Evolutionary conservation across 345 rosid genomes (phyloP).

Genomic region (Chamaenerion angustifolium): DNA sequence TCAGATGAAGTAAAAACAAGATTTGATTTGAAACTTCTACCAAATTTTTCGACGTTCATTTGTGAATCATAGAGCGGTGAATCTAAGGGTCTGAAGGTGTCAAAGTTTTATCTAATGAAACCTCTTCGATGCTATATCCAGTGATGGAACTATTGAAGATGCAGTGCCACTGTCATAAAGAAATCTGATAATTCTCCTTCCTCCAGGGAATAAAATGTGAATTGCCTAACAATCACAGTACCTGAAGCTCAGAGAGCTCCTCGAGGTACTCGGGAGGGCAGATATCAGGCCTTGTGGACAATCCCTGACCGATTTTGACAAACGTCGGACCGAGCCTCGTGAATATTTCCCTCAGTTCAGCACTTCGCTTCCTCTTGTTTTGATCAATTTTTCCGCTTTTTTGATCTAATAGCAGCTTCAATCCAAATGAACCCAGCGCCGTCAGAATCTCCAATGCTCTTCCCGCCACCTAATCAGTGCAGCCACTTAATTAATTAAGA

Average conservation of each 20-base stretch:
- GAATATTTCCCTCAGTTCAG: constrained; percentile 51
- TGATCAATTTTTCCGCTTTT: constrained; percentile 42
- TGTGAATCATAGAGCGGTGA: no score
- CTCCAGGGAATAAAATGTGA: no score
- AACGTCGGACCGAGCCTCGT: constrained; percentile 89
- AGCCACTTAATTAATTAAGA: constrained; percentile 2
- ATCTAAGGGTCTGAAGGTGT: no score
- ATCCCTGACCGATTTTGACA: constrained; percentile 92
- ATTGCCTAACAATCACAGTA: constrained; percentile 6
- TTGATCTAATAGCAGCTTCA: constrained; percentile 54
- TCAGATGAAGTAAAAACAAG: no score
- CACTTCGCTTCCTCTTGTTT: constrained; percentile 65
- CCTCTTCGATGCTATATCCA: no score
- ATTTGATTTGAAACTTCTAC: no score
- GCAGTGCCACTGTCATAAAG: neutral
- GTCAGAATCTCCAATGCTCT: constrained; percentile 63
- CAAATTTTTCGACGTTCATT: no score
- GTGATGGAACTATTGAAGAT: no score
- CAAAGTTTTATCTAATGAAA: no score
- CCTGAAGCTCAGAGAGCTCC: constrained; percentile 91
- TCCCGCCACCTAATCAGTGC: constrained; percentile 32
- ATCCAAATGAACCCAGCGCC: constrained; percentile 55
- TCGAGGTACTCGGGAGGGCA: constrained; percentile 91
- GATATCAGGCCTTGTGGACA: constrained; percentile 90
- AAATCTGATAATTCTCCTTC: neutral